A percentile compares a stretch with the other conserved stretches of the same genome.
Evolutionary conservation across 805 yeast genomes (phyloP).

Genomic region (Candida endomychidarum): DNA sequence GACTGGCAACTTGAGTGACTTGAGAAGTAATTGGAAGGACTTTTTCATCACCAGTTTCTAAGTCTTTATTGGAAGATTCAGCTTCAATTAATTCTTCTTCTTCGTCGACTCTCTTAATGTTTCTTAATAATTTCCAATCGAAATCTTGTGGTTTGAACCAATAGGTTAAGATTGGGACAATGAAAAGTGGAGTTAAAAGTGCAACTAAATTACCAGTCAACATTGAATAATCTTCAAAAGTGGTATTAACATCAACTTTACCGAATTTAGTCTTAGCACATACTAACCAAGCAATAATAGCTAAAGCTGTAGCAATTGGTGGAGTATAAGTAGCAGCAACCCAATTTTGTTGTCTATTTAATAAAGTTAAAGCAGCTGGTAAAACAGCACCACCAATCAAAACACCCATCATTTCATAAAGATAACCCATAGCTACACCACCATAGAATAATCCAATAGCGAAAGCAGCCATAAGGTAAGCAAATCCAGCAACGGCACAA

Average conservation of each 20-base stretch:
- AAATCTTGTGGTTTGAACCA: conserved; percentile 69
- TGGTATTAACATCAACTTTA: conserved; percentile 35
- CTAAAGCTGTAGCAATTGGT: conserved; percentile 69
- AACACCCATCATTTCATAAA: conserved; percentile 86
- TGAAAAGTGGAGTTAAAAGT: conserved; percentile 64
- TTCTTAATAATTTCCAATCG: conserved; percentile 65
- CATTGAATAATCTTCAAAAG: conserved; percentile 90
- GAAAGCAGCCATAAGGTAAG: conserved; percentile 74
- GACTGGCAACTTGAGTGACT: conserved; percentile 38
- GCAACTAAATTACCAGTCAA: conserved; percentile 86
- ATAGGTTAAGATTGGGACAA: conserved; percentile 64
- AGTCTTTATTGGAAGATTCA: conserved; percentile 15
- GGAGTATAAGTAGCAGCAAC: conserved; percentile 77
- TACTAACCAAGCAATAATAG: conserved; percentile 60
- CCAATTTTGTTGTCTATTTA: conserved; percentile 62
- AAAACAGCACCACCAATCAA: conserved; percentile 84
- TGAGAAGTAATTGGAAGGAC: conserved; percentile 34
- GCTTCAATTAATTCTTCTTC: conserved; percentile 59
- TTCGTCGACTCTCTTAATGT: conserved; percentile 65
- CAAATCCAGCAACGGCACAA: conserved; percentile 55
- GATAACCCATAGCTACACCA: conserved; percentile 80
- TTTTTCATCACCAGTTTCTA: conserved; percentile 23
- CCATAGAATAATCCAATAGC: conserved; percentile 82
- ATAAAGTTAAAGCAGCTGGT: conserved; percentile 67
- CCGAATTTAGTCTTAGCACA: conserved; percentile 37